Base-by-base conservation (phyloP, 257 asterid species). In the Nicotiana tabacum region DNA sequence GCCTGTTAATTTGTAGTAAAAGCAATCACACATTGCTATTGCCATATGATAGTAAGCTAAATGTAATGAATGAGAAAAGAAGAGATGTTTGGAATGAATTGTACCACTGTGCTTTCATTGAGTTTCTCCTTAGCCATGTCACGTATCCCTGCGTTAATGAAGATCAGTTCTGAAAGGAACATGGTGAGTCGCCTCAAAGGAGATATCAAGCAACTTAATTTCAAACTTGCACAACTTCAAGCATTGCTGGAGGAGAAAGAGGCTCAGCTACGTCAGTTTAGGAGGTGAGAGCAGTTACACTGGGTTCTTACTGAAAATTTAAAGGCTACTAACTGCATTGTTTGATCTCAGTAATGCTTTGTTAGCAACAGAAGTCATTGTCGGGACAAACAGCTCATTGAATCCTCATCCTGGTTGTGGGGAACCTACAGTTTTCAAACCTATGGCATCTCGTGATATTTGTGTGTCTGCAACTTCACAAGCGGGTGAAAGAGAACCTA, bases 81-180 rank as follows among this genome's bases (percentile, higher is more conserved):
- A 32, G 35, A 32, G 35, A 32, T 32, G 35, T 32, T 32, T 32
- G 35, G 35, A 32, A 32, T 32, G 35, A 32, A 32, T 3, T 32
- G 35, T 32, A 74, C 67, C 67, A 16, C 51, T 17, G 85, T 77
- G 37, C 66, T 67, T 51, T 56, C 18, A 66, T 82, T 81, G 86
- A 66, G 78, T 56, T 76, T 88, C 83, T 92, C 93, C 98, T 96
- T 96, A 90, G 92, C 98, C 88, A 91, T 77, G 88, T 79, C 85
- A 96, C 97, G 98, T 83, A 91, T 92, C 92, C 99, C 99, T 82
- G 97, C 97, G 87, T 88, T 96, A 85, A 84, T 96, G 91, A 96
- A 96, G 92, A 92, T 96, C 86, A 92, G 98, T 88, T 89, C 93
- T 55, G 97, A 96, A 81, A 90, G 93, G 90, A 91, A 92, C 64